A percentile compares a stretch with the other conserved stretches of the same genome.
phyloP scores from a whole-genome alignment of 495 filamentous ascomycete species.

The Penicillium atrosanguineum region DNA sequence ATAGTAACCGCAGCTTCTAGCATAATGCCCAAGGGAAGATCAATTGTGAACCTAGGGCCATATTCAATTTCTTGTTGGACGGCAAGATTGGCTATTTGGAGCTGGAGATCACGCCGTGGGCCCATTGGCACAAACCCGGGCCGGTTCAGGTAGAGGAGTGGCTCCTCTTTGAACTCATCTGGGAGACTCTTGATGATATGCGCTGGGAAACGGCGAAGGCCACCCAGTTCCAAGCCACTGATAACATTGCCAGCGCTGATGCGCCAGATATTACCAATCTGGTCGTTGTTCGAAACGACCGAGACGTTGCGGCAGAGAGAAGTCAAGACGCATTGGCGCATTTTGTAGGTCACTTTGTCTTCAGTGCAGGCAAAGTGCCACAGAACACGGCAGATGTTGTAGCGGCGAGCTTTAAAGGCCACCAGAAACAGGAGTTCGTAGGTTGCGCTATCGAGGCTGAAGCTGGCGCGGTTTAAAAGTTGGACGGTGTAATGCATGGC shows the following conservation, averaged over 20 bases:
- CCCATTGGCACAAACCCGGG: slow-evolving; percentile 14
- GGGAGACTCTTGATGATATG: slow-evolving; percentile 22
- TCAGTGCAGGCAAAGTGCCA: slow-evolving; percentile 50
- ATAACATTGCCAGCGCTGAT: slow-evolving; percentile 39
- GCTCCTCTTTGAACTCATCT: slow-evolving; percentile 28
- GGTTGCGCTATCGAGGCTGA: slow-evolving; percentile 6
- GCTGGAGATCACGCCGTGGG: slow-evolving; percentile 24
- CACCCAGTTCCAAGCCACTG: slow-evolving; percentile 30
- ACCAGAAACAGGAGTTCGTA: slow-evolving; percentile 39
- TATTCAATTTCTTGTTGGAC: slow-evolving; percentile 28
- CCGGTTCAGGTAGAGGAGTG: slow-evolving; percentile 25
- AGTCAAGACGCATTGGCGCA: slow-evolving; percentile 29
- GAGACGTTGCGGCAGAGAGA: slow-evolving; percentile 28
- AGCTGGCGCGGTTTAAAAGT: slow-evolving; percentile 13
- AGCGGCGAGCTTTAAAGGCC: slow-evolving; percentile 34
- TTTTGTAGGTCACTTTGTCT: slow-evolving; percentile 29
- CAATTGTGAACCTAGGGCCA: slow-evolving; percentile 19
- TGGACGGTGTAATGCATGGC: slow-evolving; percentile 22
- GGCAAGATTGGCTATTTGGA: slow-evolving; percentile 24
- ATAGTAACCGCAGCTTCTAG: slow-evolving; percentile 28
- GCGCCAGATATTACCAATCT: slow-evolving; percentile 22
- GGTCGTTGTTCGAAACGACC: background rate
- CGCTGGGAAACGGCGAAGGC: slow-evolving; percentile 6
- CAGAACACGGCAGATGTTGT: slow-evolving; percentile 46
- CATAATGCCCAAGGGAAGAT: slow-evolving; percentile 28